Conservation (phyloP, 768 basidiomycete species). For the Lactifluus hygrophoroides region DNA sequence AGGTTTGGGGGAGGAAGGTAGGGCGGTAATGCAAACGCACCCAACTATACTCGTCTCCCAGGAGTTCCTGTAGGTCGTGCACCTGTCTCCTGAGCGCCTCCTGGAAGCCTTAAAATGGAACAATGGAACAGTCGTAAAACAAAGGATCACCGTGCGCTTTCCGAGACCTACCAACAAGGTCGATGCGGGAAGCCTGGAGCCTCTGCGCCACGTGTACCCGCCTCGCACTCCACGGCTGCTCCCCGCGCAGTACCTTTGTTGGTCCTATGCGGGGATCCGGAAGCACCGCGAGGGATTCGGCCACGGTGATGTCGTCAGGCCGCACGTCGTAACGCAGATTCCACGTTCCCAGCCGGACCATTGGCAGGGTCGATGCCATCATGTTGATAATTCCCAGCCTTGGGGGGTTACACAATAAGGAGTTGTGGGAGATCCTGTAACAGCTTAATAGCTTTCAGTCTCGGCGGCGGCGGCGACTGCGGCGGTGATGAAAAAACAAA, state of each 20-base stretch:
- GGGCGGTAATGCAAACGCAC: slow-evolving; percentile 26
- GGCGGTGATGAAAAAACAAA: not conserved
- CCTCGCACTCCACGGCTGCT: slow-evolving; percentile 48
- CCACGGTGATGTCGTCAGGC: slow-evolving; percentile 43
- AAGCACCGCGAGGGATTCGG: slow-evolving; percentile 35
- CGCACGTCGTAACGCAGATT: slow-evolving; percentile 48
- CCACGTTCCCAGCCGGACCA: slow-evolving; percentile 33
- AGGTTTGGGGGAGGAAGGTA: not conserved
- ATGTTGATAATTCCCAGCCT: not conserved
- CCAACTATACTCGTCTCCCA: slow-evolving; percentile 48
- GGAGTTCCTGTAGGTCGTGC: slow-evolving; percentile 42
- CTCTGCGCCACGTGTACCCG: slow-evolving; percentile 41
- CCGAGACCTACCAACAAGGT: slow-evolving; percentile 31
- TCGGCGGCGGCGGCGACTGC: not conserved
- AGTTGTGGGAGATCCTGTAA: too few relatives aligned
- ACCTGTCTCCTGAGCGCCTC: slow-evolving; percentile 51
- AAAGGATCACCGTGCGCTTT: not conserved
- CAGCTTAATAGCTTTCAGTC: too few relatives aligned
- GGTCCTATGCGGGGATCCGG: slow-evolving; percentile 34
- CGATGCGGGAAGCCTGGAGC: slow-evolving; percentile 33
- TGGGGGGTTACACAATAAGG: not conserved
- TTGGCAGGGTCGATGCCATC: not conserved
- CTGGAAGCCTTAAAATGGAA: slow-evolving; percentile 35
- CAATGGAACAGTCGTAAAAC: not conserved
- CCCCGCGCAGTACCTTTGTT: slow-evolving; percentile 30